Conservation (phyloP, 2,329 filamentous ascomycete genomes). For the Cryphonectria nitschkei region DNA sequence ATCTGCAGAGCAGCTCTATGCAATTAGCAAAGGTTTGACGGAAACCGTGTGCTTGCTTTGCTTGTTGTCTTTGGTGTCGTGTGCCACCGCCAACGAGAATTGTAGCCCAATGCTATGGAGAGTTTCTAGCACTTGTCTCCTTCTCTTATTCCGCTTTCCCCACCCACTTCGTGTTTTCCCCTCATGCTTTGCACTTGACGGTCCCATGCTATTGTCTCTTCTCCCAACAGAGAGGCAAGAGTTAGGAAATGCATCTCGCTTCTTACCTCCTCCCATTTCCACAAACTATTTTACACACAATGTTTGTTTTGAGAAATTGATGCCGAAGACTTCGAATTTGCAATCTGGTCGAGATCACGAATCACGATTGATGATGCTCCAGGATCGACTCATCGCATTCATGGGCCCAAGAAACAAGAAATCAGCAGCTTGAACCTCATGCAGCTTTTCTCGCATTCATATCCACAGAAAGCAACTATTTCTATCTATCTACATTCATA, state of each 20-base stretch:
- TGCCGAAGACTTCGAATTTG: background rate
- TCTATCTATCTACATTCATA: background rate
- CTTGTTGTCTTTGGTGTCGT: background rate
- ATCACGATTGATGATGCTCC: background rate
- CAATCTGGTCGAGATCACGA: background rate
- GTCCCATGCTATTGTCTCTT: background rate
- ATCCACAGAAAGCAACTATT: background rate
- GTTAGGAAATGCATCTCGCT: background rate
- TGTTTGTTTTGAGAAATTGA: background rate
- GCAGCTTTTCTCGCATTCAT: background rate
- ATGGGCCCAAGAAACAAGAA: background rate
- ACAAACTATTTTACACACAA: background rate
- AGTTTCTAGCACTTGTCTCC: background rate
- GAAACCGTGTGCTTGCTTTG: background rate
- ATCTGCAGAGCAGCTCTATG: background rate
- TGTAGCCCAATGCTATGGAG: background rate
- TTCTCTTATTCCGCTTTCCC: background rate
- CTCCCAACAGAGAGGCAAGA: background rate
- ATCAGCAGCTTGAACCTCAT: background rate
- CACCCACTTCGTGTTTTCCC: no score
- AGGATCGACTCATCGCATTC: background rate
- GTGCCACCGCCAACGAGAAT: background rate
- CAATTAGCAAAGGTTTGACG: background rate
- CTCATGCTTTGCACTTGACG: background rate
- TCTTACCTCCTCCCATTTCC: background rate